Evolutionary conservation across 1,139 yeast species (phyloP), one percentile per base, ranked within the genome.

Genomic region (Candida anutae): DNA sequence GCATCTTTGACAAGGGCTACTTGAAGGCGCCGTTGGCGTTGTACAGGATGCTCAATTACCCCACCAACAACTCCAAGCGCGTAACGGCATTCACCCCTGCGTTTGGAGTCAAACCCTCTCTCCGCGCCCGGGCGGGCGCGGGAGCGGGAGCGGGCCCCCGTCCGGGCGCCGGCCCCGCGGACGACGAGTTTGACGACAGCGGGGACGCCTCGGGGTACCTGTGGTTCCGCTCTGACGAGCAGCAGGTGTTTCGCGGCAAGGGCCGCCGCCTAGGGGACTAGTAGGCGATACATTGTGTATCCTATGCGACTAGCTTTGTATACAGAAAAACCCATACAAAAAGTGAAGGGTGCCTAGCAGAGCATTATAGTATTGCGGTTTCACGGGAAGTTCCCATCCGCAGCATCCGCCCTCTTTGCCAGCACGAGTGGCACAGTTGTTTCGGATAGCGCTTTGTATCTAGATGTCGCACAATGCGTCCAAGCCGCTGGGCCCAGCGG

Each of bases 1-100:
- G 68, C 5, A 46, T 61, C 10, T 64, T 58, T 33, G 72, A 65
- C 37, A 46, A 48, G 32, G 72, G 72, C 4, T 62, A 64, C 38
- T 54, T 62, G 34, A 57, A 55, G 35, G 72, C 71, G 2, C 72
- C 72, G 2, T 25, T 34, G 16, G 53, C 58, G 55, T 39, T 65
- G 13, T 63, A 62, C 41, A 40, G 34, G 2, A 14, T 52, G 4
- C 47, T 64, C 28, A 39, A 47, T 15, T 60, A 55, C 32, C 69
- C 69, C 1, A 34, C 29, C 15, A 44, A 46, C 23, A 48, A 40
- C 5, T 43, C 58, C 8, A 38, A 30, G 17, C 40, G 67, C 28
- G 39, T 49, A 3, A 59, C 66, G 0, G 66, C 65, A 2, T 58
- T 57, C 29, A 29, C 37, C 26, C 8, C 11, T 19, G 21, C 6